phyloP scores from a whole-genome alignment of 148 eudicot genomes.

The Pouteria glomerata region DNA sequence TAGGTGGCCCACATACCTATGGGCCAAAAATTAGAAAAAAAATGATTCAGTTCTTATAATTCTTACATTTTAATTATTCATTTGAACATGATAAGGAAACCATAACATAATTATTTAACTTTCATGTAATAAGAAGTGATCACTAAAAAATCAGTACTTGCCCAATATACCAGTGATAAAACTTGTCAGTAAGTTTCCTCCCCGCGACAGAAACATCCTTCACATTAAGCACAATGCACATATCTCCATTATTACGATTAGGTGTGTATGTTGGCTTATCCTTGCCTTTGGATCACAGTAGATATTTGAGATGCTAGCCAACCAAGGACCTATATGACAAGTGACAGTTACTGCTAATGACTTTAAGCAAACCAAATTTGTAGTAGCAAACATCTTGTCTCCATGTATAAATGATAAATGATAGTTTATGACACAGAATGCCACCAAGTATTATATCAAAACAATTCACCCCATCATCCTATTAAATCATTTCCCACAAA shows the following conservation, averaged over 20 bases:
- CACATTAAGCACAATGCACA: constrained; percentile 90
- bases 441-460: background rate
- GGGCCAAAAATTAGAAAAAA: constrained; percentile 4
- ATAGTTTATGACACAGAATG: background rate
- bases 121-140: background rate
- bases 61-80: background rate
- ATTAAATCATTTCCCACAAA: background rate
- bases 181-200: constrained; percentile 84
- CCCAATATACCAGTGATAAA: constrained; percentile 94
- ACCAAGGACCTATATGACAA: constrained; percentile 60
- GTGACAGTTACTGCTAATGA: background rate
- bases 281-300: constrained; percentile 84
- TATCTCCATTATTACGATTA: constrained; percentile 90
- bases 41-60: background rate
- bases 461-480: background rate
- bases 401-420: background rate
- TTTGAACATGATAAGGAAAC: background rate
- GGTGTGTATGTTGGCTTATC: constrained; percentile 93
- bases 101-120: background rate
- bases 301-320: constrained; percentile 86
- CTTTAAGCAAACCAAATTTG: background rate
- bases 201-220: constrained; percentile 86
- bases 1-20: constrained; percentile 78
- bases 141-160: constrained; percentile 17
- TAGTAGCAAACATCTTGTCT: background rate